These are phyloP conservation scores for Lachnellula occidentalis DNA, from an alignment of 2,329 filamentous ascomycete genomes.

Conservation along the genomic window DNA sequence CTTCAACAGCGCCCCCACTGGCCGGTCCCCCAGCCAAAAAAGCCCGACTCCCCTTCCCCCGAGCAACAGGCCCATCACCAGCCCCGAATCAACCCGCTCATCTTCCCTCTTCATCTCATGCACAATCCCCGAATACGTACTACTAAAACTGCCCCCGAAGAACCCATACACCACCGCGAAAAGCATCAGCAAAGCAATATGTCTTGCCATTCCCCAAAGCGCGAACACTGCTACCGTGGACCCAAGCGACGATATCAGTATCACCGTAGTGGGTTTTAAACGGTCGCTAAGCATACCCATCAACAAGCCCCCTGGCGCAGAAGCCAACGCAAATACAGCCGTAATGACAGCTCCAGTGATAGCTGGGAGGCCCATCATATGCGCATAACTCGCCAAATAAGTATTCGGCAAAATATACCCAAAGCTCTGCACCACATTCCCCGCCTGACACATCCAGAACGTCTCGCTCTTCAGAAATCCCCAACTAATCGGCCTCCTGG, in stretches of 20 bases:
- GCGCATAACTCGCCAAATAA: conserved; percentile 40
- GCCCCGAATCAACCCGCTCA: conserved; percentile 26
- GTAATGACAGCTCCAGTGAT: conserved; percentile 38
- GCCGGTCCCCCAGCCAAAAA: conserved; percentile 20
- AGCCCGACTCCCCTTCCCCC: conserved; percentile 23
- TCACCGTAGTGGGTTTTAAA: conserved; percentile 32
- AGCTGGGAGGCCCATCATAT: conserved; percentile 32
- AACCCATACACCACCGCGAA: conserved; percentile 46
- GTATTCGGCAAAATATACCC: conserved; percentile 47
- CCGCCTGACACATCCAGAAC: conserved; percentile 43
- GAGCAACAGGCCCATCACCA: conserved; percentile 22
- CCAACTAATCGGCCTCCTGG: conserved; percentile 7
- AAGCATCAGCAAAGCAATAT: conserved; percentile 36
- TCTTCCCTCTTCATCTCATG: conserved; percentile 16
- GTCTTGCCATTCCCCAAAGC: conserved; percentile 43
- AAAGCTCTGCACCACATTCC: conserved; percentile 41
- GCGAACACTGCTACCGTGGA: conserved; percentile 41
- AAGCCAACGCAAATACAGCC: conserved; percentile 39
- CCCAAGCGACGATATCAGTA: conserved; percentile 39
- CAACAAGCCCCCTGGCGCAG: conserved; percentile 37
- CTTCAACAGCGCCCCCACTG: conserved; percentile 17
- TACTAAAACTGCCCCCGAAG: conserved; percentile 46
- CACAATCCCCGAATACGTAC: conserved; percentile 39
- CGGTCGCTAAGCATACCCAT: conserved; percentile 40
- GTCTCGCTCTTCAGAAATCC: conserved; percentile 39